Conservation (phyloP, 2,329 filamentous ascomycete species). For the Penicillium sp. region DNA sequence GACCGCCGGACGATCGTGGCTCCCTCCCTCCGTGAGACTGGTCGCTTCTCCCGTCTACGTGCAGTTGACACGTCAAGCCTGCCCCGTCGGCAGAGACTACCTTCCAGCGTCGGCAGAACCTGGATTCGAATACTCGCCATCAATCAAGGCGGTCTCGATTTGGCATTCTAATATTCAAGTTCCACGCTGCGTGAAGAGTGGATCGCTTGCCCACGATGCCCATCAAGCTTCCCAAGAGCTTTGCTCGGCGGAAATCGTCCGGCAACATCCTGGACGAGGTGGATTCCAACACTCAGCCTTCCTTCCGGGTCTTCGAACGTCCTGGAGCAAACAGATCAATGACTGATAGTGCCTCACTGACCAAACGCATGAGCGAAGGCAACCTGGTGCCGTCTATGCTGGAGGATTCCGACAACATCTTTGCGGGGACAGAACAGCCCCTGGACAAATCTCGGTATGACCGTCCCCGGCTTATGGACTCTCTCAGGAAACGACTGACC, state of each 20-base stretch:
- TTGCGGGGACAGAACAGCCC: conserved; percentile 34
- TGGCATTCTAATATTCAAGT: background rate
- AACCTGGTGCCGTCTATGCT: conserved; percentile 35
- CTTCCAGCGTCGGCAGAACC: conserved; percentile 8
- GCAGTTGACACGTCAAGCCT: conserved; percentile 23
- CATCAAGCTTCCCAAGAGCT: conserved; percentile 55
- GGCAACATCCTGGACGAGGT: conserved; percentile 53
- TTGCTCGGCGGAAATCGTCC: conserved; percentile 55
- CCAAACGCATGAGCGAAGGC: conserved; percentile 35
- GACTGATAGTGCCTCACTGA: conserved; percentile 39
- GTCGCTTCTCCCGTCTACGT: conserved; percentile 12
- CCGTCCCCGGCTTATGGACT: conserved; percentile 12
- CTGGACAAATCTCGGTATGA: conserved; percentile 40
- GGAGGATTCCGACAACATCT: conserved; percentile 42
- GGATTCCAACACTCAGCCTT: conserved; percentile 41
- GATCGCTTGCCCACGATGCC: conserved; percentile 43
- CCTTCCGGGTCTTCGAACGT: conserved; percentile 56
- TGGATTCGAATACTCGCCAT: conserved; percentile 15
- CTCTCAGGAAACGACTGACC: conserved; percentile 27
- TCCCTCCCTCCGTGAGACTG: conserved; percentile 9
- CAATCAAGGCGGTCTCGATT: conserved; percentile 1
- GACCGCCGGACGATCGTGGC: conserved; percentile 8
- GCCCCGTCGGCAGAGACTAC: background rate
- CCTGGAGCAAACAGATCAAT: conserved; percentile 45
- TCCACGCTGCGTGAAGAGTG: background rate